Evolutionary conservation across 345 rosid species (phyloP), one percentile per base, ranked within the genome.

Genomic region (Isatis tinctoria): DNA sequence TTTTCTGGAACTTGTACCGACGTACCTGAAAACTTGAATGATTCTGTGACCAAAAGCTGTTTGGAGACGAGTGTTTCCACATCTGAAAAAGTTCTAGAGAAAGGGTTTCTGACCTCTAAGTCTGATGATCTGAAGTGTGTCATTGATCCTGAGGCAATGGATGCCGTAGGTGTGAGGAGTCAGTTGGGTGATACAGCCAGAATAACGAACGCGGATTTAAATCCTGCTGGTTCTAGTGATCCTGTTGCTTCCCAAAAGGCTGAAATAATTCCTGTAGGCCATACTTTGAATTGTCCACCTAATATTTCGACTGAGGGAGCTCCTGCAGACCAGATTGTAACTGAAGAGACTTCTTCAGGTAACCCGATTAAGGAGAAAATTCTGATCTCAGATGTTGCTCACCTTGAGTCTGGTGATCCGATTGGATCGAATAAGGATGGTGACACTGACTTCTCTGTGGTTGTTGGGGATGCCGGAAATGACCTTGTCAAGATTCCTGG

Each of bases 321-420:
- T 74, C 48, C 63, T 67, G 54, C 39, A 18, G 59, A 41, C n/a
- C 66, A 33, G 62, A 60, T 28, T 64, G 72, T 54, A 48, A 53
- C 30, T 20, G 32, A 53, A 13, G 44, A 66, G 68, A 53, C 64
- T 60, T 52, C 69, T 57, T 43, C 51, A 45, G 57, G 45, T 60
- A n/a, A 11, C 36, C 57, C 60, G 59, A 66, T 14, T 35, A 47
- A 61, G 43, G 58, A 65, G 65, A 33, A 54, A 40, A 63, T 48
- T 43, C 32, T 52, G 14, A 33, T 59, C 24, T 70, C 61, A 26
- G 75, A 59, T 59, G 40, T 20, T 58, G 58, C 62, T 44, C 18
- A 47, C 57, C 40, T 45, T 54, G 57, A 51, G 24, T 59, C 76
- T 70, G 59, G 43, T 53, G 70, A 57, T 44, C 28, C 35, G 39